Percentiles rank a stretch among this genome's conserved stretches.
These are phyloP conservation scores for Aspergillus caelatus DNA, from an alignment of 2,329 filamentous ascomycete species.

Conservation along the genomic window DNA sequence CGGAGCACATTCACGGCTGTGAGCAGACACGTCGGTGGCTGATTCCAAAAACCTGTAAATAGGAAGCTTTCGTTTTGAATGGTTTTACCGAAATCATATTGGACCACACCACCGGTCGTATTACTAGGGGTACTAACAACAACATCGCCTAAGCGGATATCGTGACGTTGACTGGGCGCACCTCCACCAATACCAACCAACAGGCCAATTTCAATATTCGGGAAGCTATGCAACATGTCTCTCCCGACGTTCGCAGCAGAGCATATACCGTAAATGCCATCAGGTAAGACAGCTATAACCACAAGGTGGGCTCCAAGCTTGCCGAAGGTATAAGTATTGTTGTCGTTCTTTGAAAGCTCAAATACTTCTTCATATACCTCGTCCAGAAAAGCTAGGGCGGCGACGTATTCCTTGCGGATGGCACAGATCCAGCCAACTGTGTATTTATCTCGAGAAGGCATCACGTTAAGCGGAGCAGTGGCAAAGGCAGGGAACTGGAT, in stretches of 20 bases:
- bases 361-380: not conserved
- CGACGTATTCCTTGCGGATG: not conserved
- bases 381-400: not conserved
- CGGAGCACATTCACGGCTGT: conserved; percentile 17
- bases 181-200: not conserved
- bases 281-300: not conserved
- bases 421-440: not conserved
- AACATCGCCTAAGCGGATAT: conserved; percentile 1
- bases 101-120: conserved; percentile 15
- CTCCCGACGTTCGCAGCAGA: not conserved
- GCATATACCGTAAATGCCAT: not conserved
- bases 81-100: conserved; percentile 24
- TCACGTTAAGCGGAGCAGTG: not conserved
- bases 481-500: not conserved
- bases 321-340: not conserved
- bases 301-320: not conserved
- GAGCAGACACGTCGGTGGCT: conserved; percentile 19
- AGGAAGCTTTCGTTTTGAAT: conserved; percentile 19
- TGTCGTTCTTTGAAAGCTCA: not conserved
- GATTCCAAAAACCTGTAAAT: conserved; percentile 17
- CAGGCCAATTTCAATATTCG: not conserved
- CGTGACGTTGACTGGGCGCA: not conserved
- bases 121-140: not conserved
- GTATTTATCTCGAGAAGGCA: not conserved
- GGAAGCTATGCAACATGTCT: not conserved